These are phyloP conservation scores for Solanum megistacrolobum DNA, from an alignment of 257 asterid species.

Conservation along the genomic window DNA sequence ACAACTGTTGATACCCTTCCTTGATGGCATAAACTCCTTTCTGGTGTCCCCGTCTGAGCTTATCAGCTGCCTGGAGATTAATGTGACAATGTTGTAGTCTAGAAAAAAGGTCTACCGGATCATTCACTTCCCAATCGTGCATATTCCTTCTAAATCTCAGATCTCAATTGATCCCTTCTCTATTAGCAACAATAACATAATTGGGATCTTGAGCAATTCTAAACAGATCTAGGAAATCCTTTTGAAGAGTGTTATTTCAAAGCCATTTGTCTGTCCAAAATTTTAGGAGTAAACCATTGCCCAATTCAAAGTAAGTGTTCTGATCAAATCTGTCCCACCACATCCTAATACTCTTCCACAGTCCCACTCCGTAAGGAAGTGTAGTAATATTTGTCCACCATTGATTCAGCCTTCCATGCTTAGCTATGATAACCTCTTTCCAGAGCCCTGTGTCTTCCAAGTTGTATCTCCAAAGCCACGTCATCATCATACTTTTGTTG, in stretches of 20 bases:
- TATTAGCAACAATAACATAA: neutral
- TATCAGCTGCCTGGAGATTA: neutral
- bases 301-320: neutral
- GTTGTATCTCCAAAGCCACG: neutral
- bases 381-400: neutral
- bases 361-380: neutral
- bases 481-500: neutral
- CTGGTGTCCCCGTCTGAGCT: neutral
- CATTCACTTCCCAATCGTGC: neutral
- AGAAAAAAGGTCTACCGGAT: neutral
- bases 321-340: neutral
- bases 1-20: neutral
- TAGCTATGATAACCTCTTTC: neutral
- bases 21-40: neutral
- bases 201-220: neutral
- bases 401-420: neutral
- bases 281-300: neutral
- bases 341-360: neutral
- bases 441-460: neutral
- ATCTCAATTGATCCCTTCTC: neutral
- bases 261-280: neutral
- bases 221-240: neutral
- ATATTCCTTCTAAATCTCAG: neutral
- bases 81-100: neutral
- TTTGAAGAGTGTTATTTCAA: neutral